phyloP scores from a whole-genome alignment of 2,329 filamentous ascomycete species.

The Colletotrichum eremochloae region DNA sequence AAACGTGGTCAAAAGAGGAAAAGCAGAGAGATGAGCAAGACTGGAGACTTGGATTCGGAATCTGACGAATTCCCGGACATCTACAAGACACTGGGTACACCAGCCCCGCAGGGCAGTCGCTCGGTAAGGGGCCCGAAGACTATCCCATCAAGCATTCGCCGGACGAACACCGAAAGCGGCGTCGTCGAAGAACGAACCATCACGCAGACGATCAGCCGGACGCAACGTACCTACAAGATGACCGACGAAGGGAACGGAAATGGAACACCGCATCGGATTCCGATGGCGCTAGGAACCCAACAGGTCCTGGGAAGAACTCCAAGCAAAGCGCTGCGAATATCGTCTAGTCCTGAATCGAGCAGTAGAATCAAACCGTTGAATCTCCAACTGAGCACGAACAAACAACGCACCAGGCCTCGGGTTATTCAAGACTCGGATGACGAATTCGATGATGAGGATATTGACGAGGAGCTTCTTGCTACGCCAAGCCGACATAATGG shows the following conservation, averaged over 20 bases:
- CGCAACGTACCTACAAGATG: slow-evolving; percentile 42
- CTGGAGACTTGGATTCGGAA: slow-evolving; percentile 49
- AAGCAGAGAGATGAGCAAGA: slow-evolving; percentile 60
- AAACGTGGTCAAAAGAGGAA: slow-evolving; percentile 66
- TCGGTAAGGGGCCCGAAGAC: slow-evolving; percentile 44
- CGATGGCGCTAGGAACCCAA: slow-evolving; percentile 18
- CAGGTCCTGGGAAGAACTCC: slow-evolving; percentile 42
- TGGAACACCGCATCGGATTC: slow-evolving; percentile 30
- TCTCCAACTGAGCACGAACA: slow-evolving; percentile 6
- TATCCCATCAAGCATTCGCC: slow-evolving; percentile 26
- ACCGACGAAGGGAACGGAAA: slow-evolving; percentile 20
- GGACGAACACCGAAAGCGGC: slow-evolving; percentile 32
- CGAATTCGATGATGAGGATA: slow-evolving; percentile 70
- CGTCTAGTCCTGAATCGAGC: slow-evolving; percentile 43
- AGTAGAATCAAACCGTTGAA: slow-evolving; percentile 28
- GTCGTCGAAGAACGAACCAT: slow-evolving; percentile 44
- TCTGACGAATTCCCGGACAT: slow-evolving; percentile 68
- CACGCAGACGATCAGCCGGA: slow-evolving; percentile 44
- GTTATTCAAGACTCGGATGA: slow-evolving; percentile 71
- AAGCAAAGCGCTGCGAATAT: slow-evolving; percentile 42
- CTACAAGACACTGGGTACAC: slow-evolving; percentile 61
- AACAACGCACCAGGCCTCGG: slow-evolving; percentile 44
- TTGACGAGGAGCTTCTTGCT: slow-evolving; percentile 67
- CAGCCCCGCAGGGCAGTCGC: slow-evolving; percentile 49
- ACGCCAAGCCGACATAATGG: slow-evolving; percentile 54